Base-by-base conservation (phyloP, 2,329 filamentous ascomycete genomes). In the Amauroascus niger region DNA sequence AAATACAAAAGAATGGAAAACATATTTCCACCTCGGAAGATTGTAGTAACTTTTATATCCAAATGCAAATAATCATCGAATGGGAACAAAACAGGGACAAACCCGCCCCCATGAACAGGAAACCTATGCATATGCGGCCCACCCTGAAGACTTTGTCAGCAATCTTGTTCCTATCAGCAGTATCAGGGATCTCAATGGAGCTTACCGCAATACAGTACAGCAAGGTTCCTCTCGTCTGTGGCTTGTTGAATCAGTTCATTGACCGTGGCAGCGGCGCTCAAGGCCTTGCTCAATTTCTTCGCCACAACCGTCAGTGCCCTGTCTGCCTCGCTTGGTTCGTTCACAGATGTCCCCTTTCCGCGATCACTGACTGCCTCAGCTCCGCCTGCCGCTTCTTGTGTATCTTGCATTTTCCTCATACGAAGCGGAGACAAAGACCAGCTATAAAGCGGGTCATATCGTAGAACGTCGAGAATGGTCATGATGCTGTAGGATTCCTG, bases 231-330 rank as follows among this genome's bases (percentile, higher is more conserved):
- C 73, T 95, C 90, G 69, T 98, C 93, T 1, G 86, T 91, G 6
- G 93, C 91, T 71, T 95, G 87, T 67, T 96, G 93, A 59, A 98
- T 98, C 59, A 98, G 72, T 66, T 98, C 93, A 64, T 96, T 97
- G 52, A 98, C 93, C 13, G 89, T 96, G 2, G 93, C 94, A 53
- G 86, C 87, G 16, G 95, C 91, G 67, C 91, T 98, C 66, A 98
- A 70, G 1, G 87, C 90, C 76, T 95, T 95, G 58, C 86, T 87
- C 61, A 99, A 71, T 74, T 99, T 99, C 79, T 96, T 97, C 66
- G 87, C 83, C 54, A 99, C 93, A 20, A 97, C 86, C 54, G 89
- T 88, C 53, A 99, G 75, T 1, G 94, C 93, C 54, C 94, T 78
- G 59, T 95, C 90, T 1, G 93, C 94, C 70, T 98, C 94, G 69